Evolutionary conservation across 371 early-diverging fungal genomes (phyloP).

Genomic region (Syncephalis plumigaleata): DNA sequence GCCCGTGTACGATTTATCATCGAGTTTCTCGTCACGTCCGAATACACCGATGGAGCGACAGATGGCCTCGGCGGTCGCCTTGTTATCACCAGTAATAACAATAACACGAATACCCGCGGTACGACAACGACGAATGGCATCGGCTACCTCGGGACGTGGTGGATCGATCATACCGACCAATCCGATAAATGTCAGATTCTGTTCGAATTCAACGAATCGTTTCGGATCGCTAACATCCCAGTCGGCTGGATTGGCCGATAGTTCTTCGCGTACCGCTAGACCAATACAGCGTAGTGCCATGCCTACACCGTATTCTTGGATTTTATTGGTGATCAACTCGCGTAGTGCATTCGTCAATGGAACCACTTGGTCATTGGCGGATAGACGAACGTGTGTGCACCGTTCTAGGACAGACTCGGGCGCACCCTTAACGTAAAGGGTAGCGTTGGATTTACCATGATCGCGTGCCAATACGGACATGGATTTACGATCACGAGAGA

Average conservation of each 20-base stretch:
- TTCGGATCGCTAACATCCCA: slow-evolving; percentile 42
- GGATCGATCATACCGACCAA: slow-evolving; percentile 93
- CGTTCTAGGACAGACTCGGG: slow-evolving; percentile 86
- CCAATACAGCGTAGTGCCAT: slow-evolving; percentile 76
- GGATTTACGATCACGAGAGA: slow-evolving; percentile 90
- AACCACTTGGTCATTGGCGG: slow-evolving; percentile 18
- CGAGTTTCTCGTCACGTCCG: slow-evolving; percentile 39
- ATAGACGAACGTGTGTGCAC: slow-evolving; percentile 48
- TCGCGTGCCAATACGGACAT: slow-evolving; percentile 66
- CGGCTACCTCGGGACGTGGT: slow-evolving; percentile 84
- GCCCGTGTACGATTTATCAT: slow-evolving; percentile 77
- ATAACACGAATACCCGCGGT: slow-evolving; percentile 93
- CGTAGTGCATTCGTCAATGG: slow-evolving; percentile 52
- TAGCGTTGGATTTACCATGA: slow-evolving; percentile 9
- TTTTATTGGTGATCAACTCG: slow-evolving; percentile 37
- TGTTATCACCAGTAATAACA: slow-evolving; percentile 97
- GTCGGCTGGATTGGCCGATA: slow-evolving; percentile 16
- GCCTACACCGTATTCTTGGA: slow-evolving; percentile 56
- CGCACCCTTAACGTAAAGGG: slow-evolving; percentile 79
- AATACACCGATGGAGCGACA: slow-evolving; percentile 90
- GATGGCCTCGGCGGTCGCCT: slow-evolving; percentile 88
- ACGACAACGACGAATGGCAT: slow-evolving; percentile 63
- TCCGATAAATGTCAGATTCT: slow-evolving; percentile 79
- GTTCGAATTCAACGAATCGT: slow-evolving; percentile 49
- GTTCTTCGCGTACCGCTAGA: slow-evolving; percentile 64